Percentiles rank a stretch among this genome's conserved stretches.
Conservation (phyloP, 345 rosid genomes). For the Gossypium longicalyx region DNA sequence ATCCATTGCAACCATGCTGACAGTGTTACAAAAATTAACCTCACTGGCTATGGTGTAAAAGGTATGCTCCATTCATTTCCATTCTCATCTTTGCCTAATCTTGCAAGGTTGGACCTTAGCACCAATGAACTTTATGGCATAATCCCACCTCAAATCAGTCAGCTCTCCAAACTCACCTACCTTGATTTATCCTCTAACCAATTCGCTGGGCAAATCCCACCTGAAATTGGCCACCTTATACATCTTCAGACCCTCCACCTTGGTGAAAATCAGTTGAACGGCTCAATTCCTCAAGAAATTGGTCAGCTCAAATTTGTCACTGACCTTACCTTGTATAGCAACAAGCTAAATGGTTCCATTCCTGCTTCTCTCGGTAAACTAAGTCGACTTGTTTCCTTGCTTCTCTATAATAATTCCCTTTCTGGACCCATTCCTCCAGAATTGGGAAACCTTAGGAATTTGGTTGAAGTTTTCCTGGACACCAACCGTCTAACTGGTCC, state of each 20-base stretch:
- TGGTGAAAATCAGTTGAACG: not conserved
- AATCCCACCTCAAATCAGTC: constrained; percentile 21
- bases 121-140: constrained; percentile 14
- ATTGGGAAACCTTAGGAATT: constrained; percentile 11
- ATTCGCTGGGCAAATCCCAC: constrained; percentile 12
- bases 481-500: constrained; percentile 17
- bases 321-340: constrained; percentile 17
- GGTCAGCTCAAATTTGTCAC: constrained; percentile 3
- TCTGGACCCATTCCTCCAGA: constrained; percentile 22
- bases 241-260: constrained; percentile 16
- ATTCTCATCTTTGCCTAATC: constrained; percentile 19
- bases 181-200: constrained; percentile 16
- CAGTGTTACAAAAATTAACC: not conserved
- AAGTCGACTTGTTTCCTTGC: not conserved
- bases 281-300: constrained; percentile 19
- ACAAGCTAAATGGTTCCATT: constrained; percentile 14
- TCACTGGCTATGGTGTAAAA: not conserved
- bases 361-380: constrained; percentile 21
- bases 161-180: constrained; percentile 19
- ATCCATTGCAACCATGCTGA: constrained; percentile 7
- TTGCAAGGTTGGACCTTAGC: constrained; percentile 15
- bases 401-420: not conserved
- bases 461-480: constrained; percentile 13
- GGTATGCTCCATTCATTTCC: constrained; percentile 21
- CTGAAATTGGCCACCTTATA: constrained; percentile 16